Percentiles rank a stretch among this genome's conserved stretches.
phyloP scores from a whole-genome alignment of 495 filamentous ascomycete species.

The Penicillium roqueforti region DNA sequence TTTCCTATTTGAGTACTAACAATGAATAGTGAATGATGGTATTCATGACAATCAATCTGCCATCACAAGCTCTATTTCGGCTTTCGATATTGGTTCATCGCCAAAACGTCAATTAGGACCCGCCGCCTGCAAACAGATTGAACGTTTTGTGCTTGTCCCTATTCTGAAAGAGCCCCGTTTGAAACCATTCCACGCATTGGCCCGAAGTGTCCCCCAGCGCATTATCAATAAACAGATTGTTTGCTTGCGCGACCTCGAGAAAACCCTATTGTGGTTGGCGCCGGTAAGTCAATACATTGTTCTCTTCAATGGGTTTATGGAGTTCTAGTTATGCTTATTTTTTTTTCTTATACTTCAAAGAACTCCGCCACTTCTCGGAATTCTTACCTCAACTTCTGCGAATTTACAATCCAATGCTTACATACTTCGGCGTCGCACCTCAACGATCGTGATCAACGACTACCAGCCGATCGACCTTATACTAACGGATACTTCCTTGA shows the following conservation, averaged over 20 bases:
- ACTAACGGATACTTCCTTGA: constrained; percentile 92
- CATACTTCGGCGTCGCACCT: constrained; percentile 76
- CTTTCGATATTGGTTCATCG: constrained; percentile 21
- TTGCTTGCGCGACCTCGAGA: constrained; percentile 84
- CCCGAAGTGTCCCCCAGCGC: constrained; percentile 67
- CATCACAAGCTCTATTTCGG: constrained; percentile 41
- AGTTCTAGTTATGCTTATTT: constrained; percentile 64
- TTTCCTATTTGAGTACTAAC: neutral
- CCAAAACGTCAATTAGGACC: constrained; percentile 44
- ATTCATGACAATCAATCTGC: constrained; percentile 35
- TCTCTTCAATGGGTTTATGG: constrained; percentile 22
- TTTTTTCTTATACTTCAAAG: constrained; percentile 52
- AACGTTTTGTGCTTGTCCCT: constrained; percentile 53
- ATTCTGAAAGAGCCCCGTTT: constrained; percentile 52
- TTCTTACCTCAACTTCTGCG: constrained; percentile 78
- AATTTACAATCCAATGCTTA: constrained; percentile 79
- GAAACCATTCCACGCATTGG: constrained; percentile 74
- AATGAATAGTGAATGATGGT: constrained; percentile 24
- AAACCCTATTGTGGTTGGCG: constrained; percentile 79
- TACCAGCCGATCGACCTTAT: constrained; percentile 80
- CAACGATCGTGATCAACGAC: constrained; percentile 73
- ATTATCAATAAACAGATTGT: constrained; percentile 77
- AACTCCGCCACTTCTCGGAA: constrained; percentile 62
- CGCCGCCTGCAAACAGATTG: constrained; percentile 52
- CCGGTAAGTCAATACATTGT: constrained; percentile 67